These are phyloP conservation scores for Cyclotella baltica DNA, from an alignment of 108 stramenopile species.

Conservation along the genomic window DNA sequence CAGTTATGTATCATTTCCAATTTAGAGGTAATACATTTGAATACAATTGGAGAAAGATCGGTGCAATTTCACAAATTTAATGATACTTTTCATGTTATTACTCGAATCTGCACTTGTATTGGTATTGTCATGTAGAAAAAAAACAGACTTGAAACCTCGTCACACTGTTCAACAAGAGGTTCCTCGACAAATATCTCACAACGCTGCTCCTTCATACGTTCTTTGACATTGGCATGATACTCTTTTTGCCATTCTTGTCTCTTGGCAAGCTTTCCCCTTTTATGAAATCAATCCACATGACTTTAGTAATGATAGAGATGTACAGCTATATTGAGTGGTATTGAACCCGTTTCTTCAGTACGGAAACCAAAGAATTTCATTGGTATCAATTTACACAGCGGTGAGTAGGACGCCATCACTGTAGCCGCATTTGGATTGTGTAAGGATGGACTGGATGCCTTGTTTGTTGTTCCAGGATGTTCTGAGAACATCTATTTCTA, in stretches of 20 bases:
- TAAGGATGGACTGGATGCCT: too few relatives aligned
- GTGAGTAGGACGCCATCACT: too few relatives aligned
- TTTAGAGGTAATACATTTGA: constrained; percentile 73
- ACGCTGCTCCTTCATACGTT: constrained; percentile 50
- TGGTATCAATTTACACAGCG: constrained; percentile 42
- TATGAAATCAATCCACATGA: constrained; percentile 49
- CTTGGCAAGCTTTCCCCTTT: constrained; percentile 31
- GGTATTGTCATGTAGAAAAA: constrained; percentile 19
- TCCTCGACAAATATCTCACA: constrained; percentile 70
- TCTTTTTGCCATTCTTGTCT: constrained; percentile 46
- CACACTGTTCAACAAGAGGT: constrained; percentile 43
- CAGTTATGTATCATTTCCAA: constrained; percentile 62
- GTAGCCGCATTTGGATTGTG: too few relatives aligned
- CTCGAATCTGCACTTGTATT: background rate
- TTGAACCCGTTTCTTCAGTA: constrained; percentile 71
- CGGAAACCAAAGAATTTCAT: constrained; percentile 62
- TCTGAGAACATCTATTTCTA: too few relatives aligned
- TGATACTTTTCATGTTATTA: constrained; percentile 40
- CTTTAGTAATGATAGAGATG: constrained; percentile 71
- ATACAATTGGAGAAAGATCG: constrained; percentile 65
- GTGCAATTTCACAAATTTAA: constrained; percentile 83
- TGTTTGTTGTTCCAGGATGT: too few relatives aligned
- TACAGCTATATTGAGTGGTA: constrained; percentile 57
- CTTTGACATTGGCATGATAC: constrained; percentile 39
- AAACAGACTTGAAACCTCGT: constrained; percentile 43